Conservation (phyloP, 192 early-diverging fungal genomes). For the Entomortierella chlamydospora region DNA sequence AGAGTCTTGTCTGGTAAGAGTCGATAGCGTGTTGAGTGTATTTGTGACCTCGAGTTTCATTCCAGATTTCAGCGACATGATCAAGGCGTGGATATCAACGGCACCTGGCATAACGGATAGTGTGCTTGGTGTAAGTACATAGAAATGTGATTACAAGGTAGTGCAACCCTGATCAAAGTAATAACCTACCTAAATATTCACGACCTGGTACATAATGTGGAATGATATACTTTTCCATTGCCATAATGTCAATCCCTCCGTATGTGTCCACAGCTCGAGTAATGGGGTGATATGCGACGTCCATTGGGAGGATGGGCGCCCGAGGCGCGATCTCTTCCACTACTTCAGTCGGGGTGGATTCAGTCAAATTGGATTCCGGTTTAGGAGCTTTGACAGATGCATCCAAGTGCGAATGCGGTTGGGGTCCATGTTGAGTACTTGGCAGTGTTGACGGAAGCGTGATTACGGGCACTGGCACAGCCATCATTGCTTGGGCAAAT, state of each 20-base stretch:
- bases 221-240: constrained; percentile 64
- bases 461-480: constrained; percentile 48
- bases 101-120: constrained; percentile 51
- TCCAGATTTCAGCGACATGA: constrained; percentile 83
- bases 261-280: constrained; percentile 78
- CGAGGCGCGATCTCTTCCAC: not conserved
- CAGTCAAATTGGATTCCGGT: not conserved
- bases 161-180: not conserved
- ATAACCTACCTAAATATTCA: constrained; percentile 59
- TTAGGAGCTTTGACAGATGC: not conserved
- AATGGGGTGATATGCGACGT: constrained; percentile 65
- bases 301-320: constrained; percentile 17
- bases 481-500: constrained; percentile 50
- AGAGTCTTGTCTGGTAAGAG: constrained; percentile 64
- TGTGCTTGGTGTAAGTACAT: not conserved
- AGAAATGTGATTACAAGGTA: not conserved
- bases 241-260: constrained; percentile 80
- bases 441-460: constrained; percentile 23
- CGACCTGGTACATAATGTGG: constrained; percentile 62
- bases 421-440: constrained; percentile 22
- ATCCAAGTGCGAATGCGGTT: not conserved
- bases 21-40: constrained; percentile 78
- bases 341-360: not conserved
- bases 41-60: constrained; percentile 79
- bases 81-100: constrained; percentile 80